Conservation (phyloP, 2,329 filamentous ascomycete species). For the Trichoderma sp. region DNA sequence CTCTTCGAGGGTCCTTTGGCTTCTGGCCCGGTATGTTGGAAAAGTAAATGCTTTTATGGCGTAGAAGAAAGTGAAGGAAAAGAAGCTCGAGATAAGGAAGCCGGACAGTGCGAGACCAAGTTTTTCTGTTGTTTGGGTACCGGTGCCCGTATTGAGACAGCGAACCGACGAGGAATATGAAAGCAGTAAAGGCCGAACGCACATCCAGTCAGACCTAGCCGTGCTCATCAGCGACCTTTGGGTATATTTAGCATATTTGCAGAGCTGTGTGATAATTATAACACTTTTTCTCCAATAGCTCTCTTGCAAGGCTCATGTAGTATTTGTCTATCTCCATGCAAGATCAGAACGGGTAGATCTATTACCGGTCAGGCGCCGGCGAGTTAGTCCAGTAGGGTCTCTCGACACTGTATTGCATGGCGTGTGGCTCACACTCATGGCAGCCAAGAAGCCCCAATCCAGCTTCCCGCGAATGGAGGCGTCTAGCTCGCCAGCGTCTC, state of each 20-base stretch:
- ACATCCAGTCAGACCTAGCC: not conserved
- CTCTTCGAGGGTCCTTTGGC: not conserved
- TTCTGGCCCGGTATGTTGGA: not conserved
- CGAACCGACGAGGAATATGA: not conserved
- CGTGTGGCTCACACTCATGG: not conserved
- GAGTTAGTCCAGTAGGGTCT: not conserved
- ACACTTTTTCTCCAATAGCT: not conserved
- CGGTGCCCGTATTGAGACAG: not conserved
- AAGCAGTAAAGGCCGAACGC: not conserved
- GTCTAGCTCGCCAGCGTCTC: not conserved
- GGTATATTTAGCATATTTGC: not conserved
- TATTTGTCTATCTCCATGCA: not conserved
- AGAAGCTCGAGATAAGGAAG: not conserved
- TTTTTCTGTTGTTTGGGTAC: not conserved
- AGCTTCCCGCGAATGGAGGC: constrained; percentile 10
- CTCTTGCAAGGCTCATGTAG: not conserved
- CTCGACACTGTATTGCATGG: not conserved
- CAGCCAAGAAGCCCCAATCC: not conserved
- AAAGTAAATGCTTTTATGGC: not conserved
- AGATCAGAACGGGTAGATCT: not conserved
- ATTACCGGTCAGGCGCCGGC: not conserved
- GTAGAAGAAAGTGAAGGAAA: not conserved
- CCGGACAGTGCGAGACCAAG: not conserved
- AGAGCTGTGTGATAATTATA: not conserved
- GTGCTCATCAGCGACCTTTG: not conserved